These are phyloP conservation scores for Cryphonectria japonica DNA, from an alignment of 2,329 filamentous ascomycete species.

Conservation along the genomic window DNA sequence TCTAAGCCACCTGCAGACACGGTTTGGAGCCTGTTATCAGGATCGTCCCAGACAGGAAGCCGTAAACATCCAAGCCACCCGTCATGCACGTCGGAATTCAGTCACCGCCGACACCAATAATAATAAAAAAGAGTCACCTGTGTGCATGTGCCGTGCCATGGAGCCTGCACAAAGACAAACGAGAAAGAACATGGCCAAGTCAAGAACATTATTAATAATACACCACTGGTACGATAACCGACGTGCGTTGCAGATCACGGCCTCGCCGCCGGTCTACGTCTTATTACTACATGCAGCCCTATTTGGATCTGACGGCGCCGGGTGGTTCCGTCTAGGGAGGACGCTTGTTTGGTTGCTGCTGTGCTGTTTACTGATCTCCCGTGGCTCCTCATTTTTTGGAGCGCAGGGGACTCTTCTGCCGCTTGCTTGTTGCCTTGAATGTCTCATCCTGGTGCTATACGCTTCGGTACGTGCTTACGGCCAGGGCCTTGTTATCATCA, in stretches of 20 bases:
- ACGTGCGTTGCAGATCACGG: constrained; percentile 14
- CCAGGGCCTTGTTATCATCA: background rate
- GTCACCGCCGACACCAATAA: constrained; percentile 6
- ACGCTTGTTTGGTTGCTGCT: background rate
- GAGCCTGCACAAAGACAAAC: background rate
- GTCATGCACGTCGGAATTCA: constrained; percentile 22
- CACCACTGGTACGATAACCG: background rate
- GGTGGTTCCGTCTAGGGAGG: background rate
- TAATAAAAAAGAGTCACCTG: constrained; percentile 2
- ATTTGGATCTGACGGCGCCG: constrained; percentile 1
- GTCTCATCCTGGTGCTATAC: background rate
- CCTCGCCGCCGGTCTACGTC: constrained; percentile 13
- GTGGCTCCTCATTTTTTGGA: background rate
- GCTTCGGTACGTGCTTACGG: background rate
- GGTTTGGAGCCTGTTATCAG: constrained; percentile 21
- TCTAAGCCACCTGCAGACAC: constrained; percentile 23
- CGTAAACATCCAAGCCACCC: constrained; percentile 3
- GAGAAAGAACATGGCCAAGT: background rate
- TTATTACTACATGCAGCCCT: background rate
- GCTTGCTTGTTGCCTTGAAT: background rate
- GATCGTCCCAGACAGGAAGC: constrained; percentile 15
- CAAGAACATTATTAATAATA: no score
- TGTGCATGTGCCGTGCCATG: background rate
- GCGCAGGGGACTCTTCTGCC: background rate
- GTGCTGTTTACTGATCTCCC: background rate